Conservation (phyloP, 768 basidiomycete species). For the Russula earlei region DNA sequence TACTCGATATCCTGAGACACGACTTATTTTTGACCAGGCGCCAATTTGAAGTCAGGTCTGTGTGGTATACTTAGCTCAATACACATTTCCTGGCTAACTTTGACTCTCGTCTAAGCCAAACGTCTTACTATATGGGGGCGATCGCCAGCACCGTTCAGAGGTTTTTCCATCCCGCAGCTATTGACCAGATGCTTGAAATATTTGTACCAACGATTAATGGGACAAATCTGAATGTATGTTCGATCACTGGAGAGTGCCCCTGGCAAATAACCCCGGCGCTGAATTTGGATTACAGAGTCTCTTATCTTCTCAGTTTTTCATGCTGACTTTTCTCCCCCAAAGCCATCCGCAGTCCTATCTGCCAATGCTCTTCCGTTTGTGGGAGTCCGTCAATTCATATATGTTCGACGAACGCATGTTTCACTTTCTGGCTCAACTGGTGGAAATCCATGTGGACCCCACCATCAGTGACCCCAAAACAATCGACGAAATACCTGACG, state of each 20-base stretch:
- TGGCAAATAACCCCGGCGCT: neutral
- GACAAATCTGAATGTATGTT: conserved; percentile 58
- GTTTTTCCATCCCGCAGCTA: conserved; percentile 85
- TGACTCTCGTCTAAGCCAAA: conserved; percentile 38
- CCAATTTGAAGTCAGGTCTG: conserved; percentile 72
- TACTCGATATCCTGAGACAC: conserved; percentile 57
- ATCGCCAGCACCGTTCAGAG: conserved; percentile 58
- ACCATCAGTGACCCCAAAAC: conserved; percentile 63
- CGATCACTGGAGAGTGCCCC: neutral
- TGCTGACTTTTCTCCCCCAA: conserved; percentile 78
- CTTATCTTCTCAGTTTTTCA: conserved; percentile 75
- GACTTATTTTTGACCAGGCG: conserved; percentile 71
- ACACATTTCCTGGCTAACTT: neutral
- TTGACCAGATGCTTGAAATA: conserved; percentile 79
- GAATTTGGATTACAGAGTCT: conserved; percentile 39
- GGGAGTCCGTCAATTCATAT: conserved; percentile 85
- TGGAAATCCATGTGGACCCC: conserved; percentile 76
- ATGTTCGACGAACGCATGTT: conserved; percentile 87
- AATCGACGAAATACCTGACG: conserved; percentile 58
- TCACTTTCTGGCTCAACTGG: conserved; percentile 66
- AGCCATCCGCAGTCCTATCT: conserved; percentile 79
- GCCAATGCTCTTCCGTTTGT: conserved; percentile 74
- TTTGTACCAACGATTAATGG: conserved; percentile 76
- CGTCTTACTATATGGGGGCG: conserved; percentile 71
- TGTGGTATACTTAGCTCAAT: conserved; percentile 6